A percentile compares a stretch with the other conserved stretches of the same genome.
These are phyloP conservation scores for Angophora floribunda DNA, from an alignment of 345 rosid species.

Conservation along the genomic window DNA sequence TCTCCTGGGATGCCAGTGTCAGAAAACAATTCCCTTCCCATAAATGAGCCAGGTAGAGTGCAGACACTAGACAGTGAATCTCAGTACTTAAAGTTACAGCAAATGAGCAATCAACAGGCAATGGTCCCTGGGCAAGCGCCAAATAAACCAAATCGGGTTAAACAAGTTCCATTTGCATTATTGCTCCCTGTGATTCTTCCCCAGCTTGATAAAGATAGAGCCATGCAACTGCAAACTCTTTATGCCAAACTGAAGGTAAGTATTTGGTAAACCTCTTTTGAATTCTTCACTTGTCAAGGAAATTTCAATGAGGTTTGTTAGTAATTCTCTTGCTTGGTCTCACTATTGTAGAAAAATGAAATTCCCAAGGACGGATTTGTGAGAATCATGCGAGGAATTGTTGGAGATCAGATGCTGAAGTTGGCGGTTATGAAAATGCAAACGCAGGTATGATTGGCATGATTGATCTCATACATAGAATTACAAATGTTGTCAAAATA, in stretches of 20 bases:
- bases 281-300: not conserved
- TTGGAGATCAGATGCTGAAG: slow-evolving; percentile 89
- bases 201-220: slow-evolving; percentile 91
- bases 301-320: not conserved
- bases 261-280: not conserved
- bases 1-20: slow-evolving; percentile 32
- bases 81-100: slow-evolving; percentile 50
- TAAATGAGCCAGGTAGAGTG: slow-evolving; percentile 30
- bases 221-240: slow-evolving; percentile 78
- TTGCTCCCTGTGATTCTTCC: slow-evolving; percentile 73
- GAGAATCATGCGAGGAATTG: slow-evolving; percentile 76
- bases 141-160: slow-evolving; percentile 34
- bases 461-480: not conserved
- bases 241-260: slow-evolving; percentile 66
- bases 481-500: not conserved
- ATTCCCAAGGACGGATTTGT: slow-evolving; percentile 83
- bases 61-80: slow-evolving; percentile 40
- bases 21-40: slow-evolving; percentile 30
- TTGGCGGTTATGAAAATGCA: slow-evolving; percentile 70
- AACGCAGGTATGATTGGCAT: slow-evolving; percentile 33
- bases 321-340: not conserved
- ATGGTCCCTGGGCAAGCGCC: slow-evolving; percentile 40
- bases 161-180: slow-evolving; percentile 74
- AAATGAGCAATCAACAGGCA: slow-evolving; percentile 61
- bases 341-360: slow-evolving; percentile 60